Evolutionary conservation across 2,329 filamentous ascomycete species (phyloP).

Genomic region (Helminthosporium solani): DNA sequence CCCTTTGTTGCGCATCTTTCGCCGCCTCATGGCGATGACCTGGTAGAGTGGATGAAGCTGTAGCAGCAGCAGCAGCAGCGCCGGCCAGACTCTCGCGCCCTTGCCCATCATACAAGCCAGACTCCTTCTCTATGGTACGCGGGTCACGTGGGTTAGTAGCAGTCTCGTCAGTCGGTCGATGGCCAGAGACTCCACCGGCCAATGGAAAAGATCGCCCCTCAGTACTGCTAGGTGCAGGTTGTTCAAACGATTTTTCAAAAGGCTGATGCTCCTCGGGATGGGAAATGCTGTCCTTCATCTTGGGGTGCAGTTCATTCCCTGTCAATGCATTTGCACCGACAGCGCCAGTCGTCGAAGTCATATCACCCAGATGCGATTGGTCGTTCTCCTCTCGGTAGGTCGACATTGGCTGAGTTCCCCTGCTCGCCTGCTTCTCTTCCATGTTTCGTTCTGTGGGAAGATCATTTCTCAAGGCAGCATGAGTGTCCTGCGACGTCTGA

Average conservation of each 20-base stretch:
- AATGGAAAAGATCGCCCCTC: conserved; percentile 41
- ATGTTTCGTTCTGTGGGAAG: conserved; percentile 14
- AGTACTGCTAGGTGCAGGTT: conserved; percentile 20
- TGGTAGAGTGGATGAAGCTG: conserved; percentile 5
- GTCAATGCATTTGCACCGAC: conserved; percentile 6
- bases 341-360: conserved; percentile 6
- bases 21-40: conserved; percentile 5
- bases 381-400: not conserved
- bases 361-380: conserved; percentile 1
- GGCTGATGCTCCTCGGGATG: conserved; percentile 8
- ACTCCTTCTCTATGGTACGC: conserved; percentile 23
- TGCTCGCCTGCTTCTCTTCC: conserved; percentile 17
- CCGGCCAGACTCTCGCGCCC: conserved; percentile 31
- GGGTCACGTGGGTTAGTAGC: conserved; percentile 12
- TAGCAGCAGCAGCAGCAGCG: conserved; percentile 6
- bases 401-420: conserved; percentile 8
- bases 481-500: conserved; percentile 18
- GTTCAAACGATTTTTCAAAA: conserved; percentile 2
- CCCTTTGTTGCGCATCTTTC: not conserved
- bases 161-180: conserved; percentile 10
- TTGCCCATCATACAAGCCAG: conserved; percentile 14
- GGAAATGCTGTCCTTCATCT: conserved; percentile 6
- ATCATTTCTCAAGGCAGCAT: conserved; percentile 26
- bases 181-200: conserved; percentile 30
- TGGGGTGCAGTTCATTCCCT: conserved; percentile 7